phyloP scores from a whole-genome alignment of 75 land plant species.

The Adiantum capillusveneris region DNA sequence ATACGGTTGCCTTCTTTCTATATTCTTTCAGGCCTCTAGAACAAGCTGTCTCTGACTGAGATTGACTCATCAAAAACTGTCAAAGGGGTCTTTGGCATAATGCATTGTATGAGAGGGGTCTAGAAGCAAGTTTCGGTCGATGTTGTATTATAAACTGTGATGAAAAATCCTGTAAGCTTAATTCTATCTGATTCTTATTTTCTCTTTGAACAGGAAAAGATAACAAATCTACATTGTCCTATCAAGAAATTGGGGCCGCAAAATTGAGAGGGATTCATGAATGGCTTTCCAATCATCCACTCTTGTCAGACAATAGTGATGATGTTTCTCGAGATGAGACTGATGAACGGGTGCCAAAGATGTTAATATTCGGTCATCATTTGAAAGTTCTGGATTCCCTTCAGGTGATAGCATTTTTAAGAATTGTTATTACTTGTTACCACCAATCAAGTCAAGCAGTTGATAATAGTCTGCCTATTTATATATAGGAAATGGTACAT shows the following conservation, averaged over 20 bases:
- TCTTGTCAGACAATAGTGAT: conserved; percentile 29
- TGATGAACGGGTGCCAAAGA: conserved; percentile 38
- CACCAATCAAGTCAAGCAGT: not conserved
- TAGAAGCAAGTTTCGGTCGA: no score
- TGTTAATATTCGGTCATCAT: conserved; percentile 92
- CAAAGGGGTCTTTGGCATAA: no score
- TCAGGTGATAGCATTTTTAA: conserved; percentile 40
- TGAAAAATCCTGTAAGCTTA: no score
- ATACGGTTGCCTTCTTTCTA: no score
- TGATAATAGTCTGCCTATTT: not conserved
- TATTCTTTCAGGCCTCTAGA: no score
- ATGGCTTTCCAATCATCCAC: conserved; percentile 69
- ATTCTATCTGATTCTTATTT: no score
- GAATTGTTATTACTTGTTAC: not conserved
- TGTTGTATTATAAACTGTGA: no score
- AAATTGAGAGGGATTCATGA: conserved; percentile 75
- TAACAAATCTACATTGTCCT: conserved; percentile 19
- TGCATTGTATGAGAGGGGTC: no score
- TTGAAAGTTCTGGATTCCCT: conserved; percentile 72
- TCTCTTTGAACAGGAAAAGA: no score
- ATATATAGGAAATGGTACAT: conserved; percentile 46
- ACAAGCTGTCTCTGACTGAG: no score
- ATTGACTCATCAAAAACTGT: no score
- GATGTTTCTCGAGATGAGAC: conserved; percentile 9
- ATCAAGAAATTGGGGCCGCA: conserved; percentile 83